A percentile compares a stretch with the other conserved stretches of the same genome.
These are phyloP conservation scores for Fistulinella staudtii DNA, from an alignment of 1,284 basidiomycete genomes.

Conservation along the genomic window DNA sequence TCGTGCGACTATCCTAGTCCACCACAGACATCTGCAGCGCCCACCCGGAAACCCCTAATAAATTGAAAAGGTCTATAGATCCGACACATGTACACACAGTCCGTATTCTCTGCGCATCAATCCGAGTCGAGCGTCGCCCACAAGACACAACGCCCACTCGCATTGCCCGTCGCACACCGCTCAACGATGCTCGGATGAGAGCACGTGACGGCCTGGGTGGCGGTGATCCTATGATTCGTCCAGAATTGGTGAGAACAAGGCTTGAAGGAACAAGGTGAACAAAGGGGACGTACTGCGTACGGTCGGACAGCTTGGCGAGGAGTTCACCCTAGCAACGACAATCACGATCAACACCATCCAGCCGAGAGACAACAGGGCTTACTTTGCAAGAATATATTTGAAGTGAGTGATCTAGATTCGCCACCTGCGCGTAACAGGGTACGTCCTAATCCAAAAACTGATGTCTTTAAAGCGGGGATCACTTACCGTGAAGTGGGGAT, in stretches of 20 bases:
- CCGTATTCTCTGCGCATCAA: no score
- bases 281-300: slow-evolving; percentile 7
- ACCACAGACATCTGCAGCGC: no score
- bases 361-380: slow-evolving; percentile 4
- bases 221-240: slow-evolving; percentile 63
- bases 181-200: slow-evolving; percentile 75
- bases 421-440: slow-evolving; percentile 55
- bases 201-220: slow-evolving; percentile 79
- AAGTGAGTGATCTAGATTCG: slow-evolving; percentile 71
- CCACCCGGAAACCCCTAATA: no score
- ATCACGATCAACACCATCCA: not conserved
- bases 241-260: no score
- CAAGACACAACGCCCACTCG: slow-evolving; percentile 70
- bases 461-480: no score
- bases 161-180: slow-evolving; percentile 71
- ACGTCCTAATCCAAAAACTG: no score
- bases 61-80: no score
- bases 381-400: slow-evolving; percentile 71
- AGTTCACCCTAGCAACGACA: slow-evolving; percentile 60
- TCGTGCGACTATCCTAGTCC: no score
- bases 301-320: slow-evolving; percentile 58
- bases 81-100: no score
- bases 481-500: slow-evolving; percentile 76
- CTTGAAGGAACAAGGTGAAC: no score
- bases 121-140: slow-evolving; percentile 54